These are phyloP conservation scores for Solanum chilense DNA, from an alignment of 257 asterid species.

Conservation along the genomic window DNA sequence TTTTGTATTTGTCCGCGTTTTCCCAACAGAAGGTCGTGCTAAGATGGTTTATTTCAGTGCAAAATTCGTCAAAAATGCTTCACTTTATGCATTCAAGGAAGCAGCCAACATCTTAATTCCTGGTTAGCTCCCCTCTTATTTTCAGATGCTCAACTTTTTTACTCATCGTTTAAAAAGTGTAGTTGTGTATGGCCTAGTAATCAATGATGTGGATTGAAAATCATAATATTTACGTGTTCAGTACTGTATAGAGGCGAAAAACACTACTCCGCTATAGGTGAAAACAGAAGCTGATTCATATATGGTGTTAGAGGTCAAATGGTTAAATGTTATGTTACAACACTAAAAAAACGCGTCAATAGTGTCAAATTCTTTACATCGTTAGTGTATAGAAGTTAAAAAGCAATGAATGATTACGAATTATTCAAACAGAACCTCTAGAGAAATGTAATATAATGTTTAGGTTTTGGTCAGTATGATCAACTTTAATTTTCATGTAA, in stretches of 20 bases:
- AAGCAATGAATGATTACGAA: too few species aligned
- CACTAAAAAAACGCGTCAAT: neutral
- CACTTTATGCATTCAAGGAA: conserved; percentile 12
- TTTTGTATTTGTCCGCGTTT: too few species aligned
- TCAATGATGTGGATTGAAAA: too few species aligned
- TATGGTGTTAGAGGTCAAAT: neutral
- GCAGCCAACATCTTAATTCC: conserved; percentile 27
- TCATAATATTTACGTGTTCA: too few species aligned
- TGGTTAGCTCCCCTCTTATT: conserved; percentile 7
- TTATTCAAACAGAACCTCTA: too few species aligned
- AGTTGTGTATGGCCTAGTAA: neutral
- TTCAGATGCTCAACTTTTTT: neutral
- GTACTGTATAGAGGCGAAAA: neutral
- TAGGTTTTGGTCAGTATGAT: neutral
- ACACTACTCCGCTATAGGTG: neutral
- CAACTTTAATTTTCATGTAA: neutral
- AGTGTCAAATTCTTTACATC: neutral
- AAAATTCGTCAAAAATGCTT: conserved; percentile 20
- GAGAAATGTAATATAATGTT: neutral
- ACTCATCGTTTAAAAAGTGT: neutral
- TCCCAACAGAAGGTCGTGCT: too few species aligned
- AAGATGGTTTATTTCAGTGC: conserved; percentile 8
- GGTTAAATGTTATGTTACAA: neutral
- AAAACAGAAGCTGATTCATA: neutral
- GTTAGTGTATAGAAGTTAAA: neutral